Conservation (phyloP, 352 stramenopile genomes). For the Phytophthora brassicae region DNA sequence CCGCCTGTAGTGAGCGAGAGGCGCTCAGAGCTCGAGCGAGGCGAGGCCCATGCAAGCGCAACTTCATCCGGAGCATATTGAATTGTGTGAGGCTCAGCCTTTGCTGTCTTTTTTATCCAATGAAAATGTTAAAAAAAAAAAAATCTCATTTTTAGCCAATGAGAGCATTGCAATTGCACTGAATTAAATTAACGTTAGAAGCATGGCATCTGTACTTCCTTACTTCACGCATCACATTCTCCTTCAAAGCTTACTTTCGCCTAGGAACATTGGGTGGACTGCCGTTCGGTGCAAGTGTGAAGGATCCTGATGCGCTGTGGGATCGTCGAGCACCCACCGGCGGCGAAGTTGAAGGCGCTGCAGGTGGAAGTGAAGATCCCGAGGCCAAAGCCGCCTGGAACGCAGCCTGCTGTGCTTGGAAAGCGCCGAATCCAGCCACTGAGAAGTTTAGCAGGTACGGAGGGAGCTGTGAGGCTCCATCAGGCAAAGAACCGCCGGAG, state of each 20-base stretch:
- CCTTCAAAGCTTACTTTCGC: conserved; percentile 22
- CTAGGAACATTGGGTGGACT: conserved; percentile 19
- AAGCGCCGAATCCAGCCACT: conserved; percentile 54
- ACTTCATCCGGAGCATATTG: conserved; percentile 23
- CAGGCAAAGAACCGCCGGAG: conserved; percentile 20
- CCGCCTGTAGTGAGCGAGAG: conserved; percentile 13
- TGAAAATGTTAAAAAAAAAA: no score
- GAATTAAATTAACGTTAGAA: conserved; percentile 32
- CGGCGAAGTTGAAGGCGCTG: conserved; percentile 25
- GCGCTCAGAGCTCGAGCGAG: conserved; percentile 15
- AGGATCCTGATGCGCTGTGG: not conserved
- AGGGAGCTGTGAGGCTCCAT: conserved; percentile 37
- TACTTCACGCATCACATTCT: conserved; percentile 8
- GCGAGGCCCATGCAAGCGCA: conserved; percentile 11
- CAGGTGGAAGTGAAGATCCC: conserved; percentile 17
- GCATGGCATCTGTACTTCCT: not conserved
- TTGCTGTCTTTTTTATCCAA: conserved; percentile 24
- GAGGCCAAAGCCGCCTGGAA: conserved; percentile 43
- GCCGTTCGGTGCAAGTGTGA: conserved; percentile 16
- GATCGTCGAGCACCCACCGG: conserved; percentile 15
- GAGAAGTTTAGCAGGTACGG: conserved; percentile 64
- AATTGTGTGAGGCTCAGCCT: conserved; percentile 4
- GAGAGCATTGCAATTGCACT: conserved; percentile 1
- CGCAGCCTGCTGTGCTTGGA: conserved; percentile 57
- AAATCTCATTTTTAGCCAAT: no score